phyloP scores from a whole-genome alignment of 2,329 filamentous ascomycete species.

The Epichloe brachyelytri region DNA sequence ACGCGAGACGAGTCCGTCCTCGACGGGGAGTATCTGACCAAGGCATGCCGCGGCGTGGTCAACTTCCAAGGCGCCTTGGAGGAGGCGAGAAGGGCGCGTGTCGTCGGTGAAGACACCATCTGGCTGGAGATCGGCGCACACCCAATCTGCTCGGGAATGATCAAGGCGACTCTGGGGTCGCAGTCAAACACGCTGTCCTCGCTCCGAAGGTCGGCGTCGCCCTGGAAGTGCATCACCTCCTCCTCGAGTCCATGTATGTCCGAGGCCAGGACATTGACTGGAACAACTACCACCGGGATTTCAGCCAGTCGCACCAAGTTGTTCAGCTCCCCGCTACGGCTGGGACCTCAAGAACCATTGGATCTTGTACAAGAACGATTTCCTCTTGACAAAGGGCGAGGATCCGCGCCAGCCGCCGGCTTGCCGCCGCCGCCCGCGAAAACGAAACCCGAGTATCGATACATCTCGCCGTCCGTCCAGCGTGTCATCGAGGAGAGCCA shows the following conservation, averaged over 20 bases:
- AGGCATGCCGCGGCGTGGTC: conserved; percentile 47
- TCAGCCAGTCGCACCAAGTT: conserved; percentile 27
- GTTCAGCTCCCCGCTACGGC: conserved; percentile 50
- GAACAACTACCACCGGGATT: conserved; percentile 36
- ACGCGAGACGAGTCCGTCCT: conserved; percentile 25
- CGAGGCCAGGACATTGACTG: conserved; percentile 38
- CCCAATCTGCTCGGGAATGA: conserved; percentile 47
- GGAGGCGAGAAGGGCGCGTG: conserved; percentile 31
- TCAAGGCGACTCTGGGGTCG: conserved; percentile 41
- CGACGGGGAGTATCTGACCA: conserved; percentile 22
- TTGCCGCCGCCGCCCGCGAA: too few species aligned
- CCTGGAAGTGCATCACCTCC: conserved; percentile 41
- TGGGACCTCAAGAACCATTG: conserved; percentile 63
- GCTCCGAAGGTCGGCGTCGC: conserved; percentile 34
- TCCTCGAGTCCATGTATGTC: background rate
- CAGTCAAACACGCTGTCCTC: conserved; percentile 41
- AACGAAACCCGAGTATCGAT: too few species aligned
- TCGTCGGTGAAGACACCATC: conserved; percentile 41
- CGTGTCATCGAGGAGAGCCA: conserved; percentile 37
- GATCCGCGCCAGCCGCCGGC: background rate
- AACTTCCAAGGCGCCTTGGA: conserved; percentile 48
- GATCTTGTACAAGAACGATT: conserved; percentile 38
- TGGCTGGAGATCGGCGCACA: conserved; percentile 59
- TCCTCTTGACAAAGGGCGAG: conserved; percentile 49
- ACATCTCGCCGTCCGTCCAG: too few species aligned